These are phyloP conservation scores for Pseudogymnoascus pannorum DNA, from an alignment of 2,329 filamentous ascomycete species.

Conservation along the genomic window DNA sequence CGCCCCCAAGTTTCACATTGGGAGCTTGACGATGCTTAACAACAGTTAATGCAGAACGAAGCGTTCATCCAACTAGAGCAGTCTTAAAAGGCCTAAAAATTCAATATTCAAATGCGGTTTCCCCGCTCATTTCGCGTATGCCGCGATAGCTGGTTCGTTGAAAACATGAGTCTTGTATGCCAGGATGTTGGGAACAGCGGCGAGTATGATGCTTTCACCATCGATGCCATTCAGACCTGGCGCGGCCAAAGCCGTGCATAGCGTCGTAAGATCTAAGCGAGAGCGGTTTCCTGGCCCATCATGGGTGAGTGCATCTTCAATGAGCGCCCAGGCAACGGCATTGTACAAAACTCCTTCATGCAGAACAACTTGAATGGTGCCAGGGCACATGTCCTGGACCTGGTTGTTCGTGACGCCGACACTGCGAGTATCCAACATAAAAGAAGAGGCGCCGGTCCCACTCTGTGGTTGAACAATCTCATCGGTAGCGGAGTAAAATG, in stretches of 20 bases:
- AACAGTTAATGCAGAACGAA: background rate
- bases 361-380: constrained; percentile 19
- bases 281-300: constrained; percentile 34
- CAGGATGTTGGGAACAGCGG: background rate
- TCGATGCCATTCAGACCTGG: background rate
- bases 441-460: constrained; percentile 39
- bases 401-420: constrained; percentile 45
- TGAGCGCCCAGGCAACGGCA: constrained; percentile 37
- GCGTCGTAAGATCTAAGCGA: background rate
- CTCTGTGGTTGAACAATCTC: constrained; percentile 45
- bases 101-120: background rate
- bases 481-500: constrained; percentile 42
- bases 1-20: background rate
- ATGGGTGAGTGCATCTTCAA: constrained; percentile 41
- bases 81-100: too few relatives aligned
- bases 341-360: constrained; percentile 46
- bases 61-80: background rate
- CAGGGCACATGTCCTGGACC: constrained; percentile 37
- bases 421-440: constrained; percentile 22
- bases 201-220: background rate
- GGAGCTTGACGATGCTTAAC: background rate
- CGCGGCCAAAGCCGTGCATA: background rate
- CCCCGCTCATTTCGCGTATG: constrained; percentile 8
- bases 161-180: background rate
- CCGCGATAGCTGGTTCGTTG: constrained; percentile 9